Evolutionary conservation across 352 stramenopile genomes (phyloP).

Genomic region (Phytophthora pluvialis): DNA sequence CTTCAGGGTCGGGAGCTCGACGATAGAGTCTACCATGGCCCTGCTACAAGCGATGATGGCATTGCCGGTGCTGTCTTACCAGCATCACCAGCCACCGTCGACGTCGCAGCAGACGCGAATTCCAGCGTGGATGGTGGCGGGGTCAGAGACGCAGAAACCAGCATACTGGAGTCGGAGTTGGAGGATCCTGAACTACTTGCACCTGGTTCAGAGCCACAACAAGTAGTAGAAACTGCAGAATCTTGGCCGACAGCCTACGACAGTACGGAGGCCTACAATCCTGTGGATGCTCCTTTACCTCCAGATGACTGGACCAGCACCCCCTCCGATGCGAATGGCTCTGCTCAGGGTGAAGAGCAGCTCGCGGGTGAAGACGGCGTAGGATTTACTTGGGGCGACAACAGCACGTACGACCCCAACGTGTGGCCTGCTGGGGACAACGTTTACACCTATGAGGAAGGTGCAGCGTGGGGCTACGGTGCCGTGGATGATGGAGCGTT

Average conservation of each 20-base stretch:
- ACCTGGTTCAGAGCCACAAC: constrained; percentile 5
- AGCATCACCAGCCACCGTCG: neutral
- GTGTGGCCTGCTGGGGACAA: constrained; percentile 20
- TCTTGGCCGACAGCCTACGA: constrained; percentile 1
- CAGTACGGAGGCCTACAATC: neutral
- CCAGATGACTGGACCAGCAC: constrained; percentile 6
- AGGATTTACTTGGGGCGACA: constrained; percentile 13
- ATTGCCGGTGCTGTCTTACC: neutral
- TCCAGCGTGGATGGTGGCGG: neutral
- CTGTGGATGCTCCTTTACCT: neutral
- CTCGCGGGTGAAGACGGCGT: neutral
- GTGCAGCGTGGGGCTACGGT: constrained; percentile 20
- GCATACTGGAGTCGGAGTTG: neutral
- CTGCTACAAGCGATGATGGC: neutral
- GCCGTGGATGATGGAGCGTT: constrained; percentile 8
- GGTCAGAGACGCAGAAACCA: neutral
- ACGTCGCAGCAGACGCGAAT: neutral
- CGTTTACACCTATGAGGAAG: constrained; percentile 15
- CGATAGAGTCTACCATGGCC: neutral
- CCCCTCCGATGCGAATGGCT: neutral
- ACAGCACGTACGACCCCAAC: constrained; percentile 19
- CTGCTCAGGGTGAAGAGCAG: constrained; percentile 13
- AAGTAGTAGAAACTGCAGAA: neutral
- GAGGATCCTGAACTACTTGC: constrained; percentile 14
- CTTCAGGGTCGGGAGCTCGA: neutral